Conservation (phyloP, 371 early-diverging fungal species). For the Ordospora pajunii region DNA sequence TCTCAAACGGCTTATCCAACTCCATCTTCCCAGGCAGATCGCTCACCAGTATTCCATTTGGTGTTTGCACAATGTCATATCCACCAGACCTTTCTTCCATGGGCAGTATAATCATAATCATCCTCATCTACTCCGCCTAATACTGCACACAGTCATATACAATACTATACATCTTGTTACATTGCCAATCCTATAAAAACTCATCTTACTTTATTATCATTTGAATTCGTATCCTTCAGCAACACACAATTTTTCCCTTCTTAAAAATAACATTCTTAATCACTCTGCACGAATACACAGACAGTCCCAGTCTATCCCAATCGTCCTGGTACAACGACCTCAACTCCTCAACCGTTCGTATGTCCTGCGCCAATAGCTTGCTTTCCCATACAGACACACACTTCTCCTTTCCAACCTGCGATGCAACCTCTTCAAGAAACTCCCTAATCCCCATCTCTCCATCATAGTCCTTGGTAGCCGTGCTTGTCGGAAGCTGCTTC, state of each 20-base stretch:
- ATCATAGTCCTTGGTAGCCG: constrained; percentile 49
- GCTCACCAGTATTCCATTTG: neutral
- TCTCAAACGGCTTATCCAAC: constrained; percentile 14
- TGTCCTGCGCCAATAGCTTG: constrained; percentile 57
- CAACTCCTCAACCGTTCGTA: constrained; percentile 59
- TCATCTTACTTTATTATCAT: too few relatives aligned
- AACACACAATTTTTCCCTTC: constrained; percentile 39
- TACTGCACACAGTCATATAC: neutral
- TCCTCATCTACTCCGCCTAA: too few relatives aligned
- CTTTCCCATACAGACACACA: constrained; percentile 51
- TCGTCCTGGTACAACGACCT: constrained; percentile 56
- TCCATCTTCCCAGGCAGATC: constrained; percentile 2
- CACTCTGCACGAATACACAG: constrained; percentile 56
- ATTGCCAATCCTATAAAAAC: neutral
- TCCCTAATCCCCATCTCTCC: constrained; percentile 48
- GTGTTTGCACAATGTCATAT: constrained; percentile 20
- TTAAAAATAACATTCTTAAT: constrained; percentile 57
- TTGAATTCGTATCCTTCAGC: neutral
- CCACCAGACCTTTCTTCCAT: neutral
- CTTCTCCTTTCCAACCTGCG: constrained; percentile 38
- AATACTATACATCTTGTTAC: neutral
- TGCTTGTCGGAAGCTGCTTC: constrained; percentile 50
- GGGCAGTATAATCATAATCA: neutral
- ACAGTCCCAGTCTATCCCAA: constrained; percentile 58
- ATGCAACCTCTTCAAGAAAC: constrained; percentile 46